Percentiles rank a stretch among this genome's conserved stretches.
Evolutionary conservation across 1,284 basidiomycete genomes (phyloP).

Genomic region (Ustilago bromivora): DNA sequence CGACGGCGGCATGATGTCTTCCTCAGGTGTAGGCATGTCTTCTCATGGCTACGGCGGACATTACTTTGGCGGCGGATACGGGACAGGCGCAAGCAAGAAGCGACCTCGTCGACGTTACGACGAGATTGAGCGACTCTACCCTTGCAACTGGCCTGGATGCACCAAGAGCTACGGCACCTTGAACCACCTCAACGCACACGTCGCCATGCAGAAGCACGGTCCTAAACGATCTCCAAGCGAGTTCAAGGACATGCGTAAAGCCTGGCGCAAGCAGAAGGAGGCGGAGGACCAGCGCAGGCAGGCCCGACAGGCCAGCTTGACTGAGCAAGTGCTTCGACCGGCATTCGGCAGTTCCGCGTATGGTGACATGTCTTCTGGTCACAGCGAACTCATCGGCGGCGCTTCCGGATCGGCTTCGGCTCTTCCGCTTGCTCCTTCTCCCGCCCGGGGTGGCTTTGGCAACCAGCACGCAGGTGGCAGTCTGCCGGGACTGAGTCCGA

Average conservation of each 20-base stretch:
- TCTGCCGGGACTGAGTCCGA: constrained; percentile 21
- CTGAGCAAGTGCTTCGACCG: constrained; percentile 23
- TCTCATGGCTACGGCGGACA: constrained; percentile 33
- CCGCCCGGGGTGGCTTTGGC: constrained; percentile 25
- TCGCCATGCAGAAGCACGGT: constrained; percentile 92
- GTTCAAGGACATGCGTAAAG: constrained; percentile 96
- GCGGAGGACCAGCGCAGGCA: constrained; percentile 72
- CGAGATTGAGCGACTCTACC: constrained; percentile 86
- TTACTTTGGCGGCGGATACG: constrained; percentile 41
- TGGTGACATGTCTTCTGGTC: constrained; percentile 11
- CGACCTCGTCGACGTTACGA: constrained; percentile 61
- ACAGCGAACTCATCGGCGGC: constrained; percentile 7
- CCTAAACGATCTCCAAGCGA: constrained; percentile 84
- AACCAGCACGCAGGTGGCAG: constrained; percentile 11
- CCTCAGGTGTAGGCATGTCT: constrained; percentile 14
- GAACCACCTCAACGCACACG: constrained; percentile 91
- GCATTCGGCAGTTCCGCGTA: constrained; percentile 26
- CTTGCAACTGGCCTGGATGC: constrained; percentile 84
- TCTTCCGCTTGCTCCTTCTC: constrained; percentile 28
- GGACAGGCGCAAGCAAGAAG: constrained; percentile 49
- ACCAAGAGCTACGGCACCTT: constrained; percentile 86
- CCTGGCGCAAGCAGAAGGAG: constrained; percentile 93
- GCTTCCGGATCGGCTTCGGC: constrained; percentile 12
- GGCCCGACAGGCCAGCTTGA: constrained; percentile 24
- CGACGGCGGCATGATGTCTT: constrained; percentile 16